Percentiles rank a stretch among this genome's conserved stretches.
Evolutionary conservation across 441 rosid genomes (phyloP).

Genomic region (Populus hybrid): DNA sequence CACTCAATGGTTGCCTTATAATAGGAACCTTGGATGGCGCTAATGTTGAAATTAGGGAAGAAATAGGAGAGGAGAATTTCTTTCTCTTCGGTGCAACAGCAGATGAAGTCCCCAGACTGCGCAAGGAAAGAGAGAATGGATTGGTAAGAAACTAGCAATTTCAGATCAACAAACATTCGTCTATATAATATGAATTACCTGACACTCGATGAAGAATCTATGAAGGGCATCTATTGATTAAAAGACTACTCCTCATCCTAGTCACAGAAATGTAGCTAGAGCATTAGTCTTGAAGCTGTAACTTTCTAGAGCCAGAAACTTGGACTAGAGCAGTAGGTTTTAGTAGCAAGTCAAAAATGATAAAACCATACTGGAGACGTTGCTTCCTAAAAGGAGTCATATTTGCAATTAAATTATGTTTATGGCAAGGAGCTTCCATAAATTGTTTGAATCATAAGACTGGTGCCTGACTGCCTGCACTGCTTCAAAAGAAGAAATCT

Average conservation of each 20-base stretch:
- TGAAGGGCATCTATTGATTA: background rate
- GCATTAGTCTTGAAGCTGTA: background rate
- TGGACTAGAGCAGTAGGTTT: background rate
- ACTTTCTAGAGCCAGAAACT: background rate
- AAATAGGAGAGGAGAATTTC: slow-evolving; percentile 82
- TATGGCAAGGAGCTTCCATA: background rate
- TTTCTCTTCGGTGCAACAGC: slow-evolving; percentile 92
- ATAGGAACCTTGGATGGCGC: slow-evolving; percentile 97
- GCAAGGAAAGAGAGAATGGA: slow-evolving; percentile 85
- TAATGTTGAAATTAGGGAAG: slow-evolving; percentile 94
- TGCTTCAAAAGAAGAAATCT: background rate
- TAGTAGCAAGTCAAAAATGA: background rate
- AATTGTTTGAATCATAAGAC: background rate
- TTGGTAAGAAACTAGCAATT: slow-evolving; percentile 40
- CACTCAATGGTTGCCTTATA: slow-evolving; percentile 93
- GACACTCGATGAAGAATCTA: background rate
- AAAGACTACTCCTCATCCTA: background rate
- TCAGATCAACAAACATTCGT: background rate
- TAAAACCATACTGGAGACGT: background rate
- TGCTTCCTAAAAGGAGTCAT: background rate
- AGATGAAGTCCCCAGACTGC: slow-evolving; percentile 73
- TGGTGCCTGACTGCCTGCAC: background rate
- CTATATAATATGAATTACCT: background rate
- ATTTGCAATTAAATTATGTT: too few species aligned
- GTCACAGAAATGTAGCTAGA: background rate